These are phyloP conservation scores for Emmonsiellopsis sp. DNA, from an alignment of 2,329 filamentous ascomycete genomes.

Conservation along the genomic window DNA sequence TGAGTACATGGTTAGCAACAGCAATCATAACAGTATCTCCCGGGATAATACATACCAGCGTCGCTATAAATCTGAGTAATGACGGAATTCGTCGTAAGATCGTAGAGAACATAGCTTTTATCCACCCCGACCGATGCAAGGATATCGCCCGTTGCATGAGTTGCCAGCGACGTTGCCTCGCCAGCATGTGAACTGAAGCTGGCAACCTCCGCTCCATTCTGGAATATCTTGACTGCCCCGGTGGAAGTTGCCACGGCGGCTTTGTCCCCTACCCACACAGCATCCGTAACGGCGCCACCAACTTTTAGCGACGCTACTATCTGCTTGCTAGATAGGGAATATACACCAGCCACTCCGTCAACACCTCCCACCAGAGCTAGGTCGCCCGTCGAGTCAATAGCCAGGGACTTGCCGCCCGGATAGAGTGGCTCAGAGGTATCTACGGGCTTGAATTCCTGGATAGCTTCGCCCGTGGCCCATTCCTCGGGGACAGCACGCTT, in stretches of 20 bases:
- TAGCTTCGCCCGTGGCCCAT: constrained; percentile 69
- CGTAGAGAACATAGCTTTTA: constrained; percentile 88
- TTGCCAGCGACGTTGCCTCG: constrained; percentile 62
- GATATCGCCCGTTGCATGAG: constrained; percentile 76
- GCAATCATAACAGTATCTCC: neutral
- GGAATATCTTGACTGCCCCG: constrained; percentile 71
- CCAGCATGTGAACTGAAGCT: constrained; percentile 76
- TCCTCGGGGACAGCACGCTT: constrained; percentile 78
- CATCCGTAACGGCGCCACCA: constrained; percentile 58
- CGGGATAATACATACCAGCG: constrained; percentile 51
- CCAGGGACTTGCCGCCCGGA: constrained; percentile 49
- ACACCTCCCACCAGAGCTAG: constrained; percentile 65
- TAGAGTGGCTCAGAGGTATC: constrained; percentile 50
- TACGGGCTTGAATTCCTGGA: constrained; percentile 51
- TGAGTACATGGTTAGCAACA: constrained; percentile 30
- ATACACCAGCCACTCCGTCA: constrained; percentile 68
- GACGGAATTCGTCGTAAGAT: constrained; percentile 57
- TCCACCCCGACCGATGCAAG: constrained; percentile 81
- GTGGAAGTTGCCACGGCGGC: constrained; percentile 65
- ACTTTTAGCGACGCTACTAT: constrained; percentile 59
- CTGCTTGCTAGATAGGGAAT: constrained; percentile 67
- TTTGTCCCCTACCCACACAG: constrained; percentile 51
- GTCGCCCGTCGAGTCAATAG: constrained; percentile 51
- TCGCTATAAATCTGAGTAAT: constrained; percentile 74
- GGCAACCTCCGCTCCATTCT: constrained; percentile 59